These are phyloP conservation scores for Myotisia sp. DNA, from an alignment of 2,329 filamentous ascomycete genomes.

Conservation along the genomic window DNA sequence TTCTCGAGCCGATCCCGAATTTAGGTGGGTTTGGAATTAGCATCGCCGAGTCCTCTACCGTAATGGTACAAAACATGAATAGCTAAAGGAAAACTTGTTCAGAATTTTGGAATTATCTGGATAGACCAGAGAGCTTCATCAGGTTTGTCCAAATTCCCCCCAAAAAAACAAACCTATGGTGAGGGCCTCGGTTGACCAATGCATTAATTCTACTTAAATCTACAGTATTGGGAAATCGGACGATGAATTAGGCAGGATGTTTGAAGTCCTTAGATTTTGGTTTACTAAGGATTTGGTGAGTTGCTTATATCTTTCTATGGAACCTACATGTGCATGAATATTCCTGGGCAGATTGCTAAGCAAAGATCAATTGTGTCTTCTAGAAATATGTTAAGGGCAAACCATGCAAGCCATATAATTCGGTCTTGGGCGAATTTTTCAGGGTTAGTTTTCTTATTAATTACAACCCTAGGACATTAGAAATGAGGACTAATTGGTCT, in stretches of 20 bases:
- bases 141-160: constrained; percentile 30
- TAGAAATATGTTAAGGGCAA: constrained; percentile 96
- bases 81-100: constrained; percentile 5
- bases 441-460: constrained; percentile 43
- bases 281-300: constrained; percentile 83
- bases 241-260: constrained; percentile 81
- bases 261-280: constrained; percentile 92
- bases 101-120: constrained; percentile 99
- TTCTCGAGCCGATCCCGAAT: constrained; percentile 91
- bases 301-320: too few species aligned
- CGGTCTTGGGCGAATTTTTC: constrained; percentile 92
- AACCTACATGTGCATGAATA: constrained; percentile 12
- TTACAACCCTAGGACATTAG: constrained; percentile 4
- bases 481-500: constrained; percentile 10
- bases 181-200: not conserved
- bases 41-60: too few species aligned
- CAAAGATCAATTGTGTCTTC: constrained; percentile 12
- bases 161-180: constrained; percentile 2
- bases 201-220: constrained; percentile 22
- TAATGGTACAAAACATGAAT: constrained; percentile 5
- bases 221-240: constrained; percentile 70
- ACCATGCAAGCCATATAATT: constrained; percentile 98
- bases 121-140: constrained; percentile 80
- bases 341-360: not conserved
- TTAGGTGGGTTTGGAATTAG: constrained; percentile 48